Evolutionary conservation across 805 yeast species (phyloP).

Genomic region (Ogataea pignaliae): DNA sequence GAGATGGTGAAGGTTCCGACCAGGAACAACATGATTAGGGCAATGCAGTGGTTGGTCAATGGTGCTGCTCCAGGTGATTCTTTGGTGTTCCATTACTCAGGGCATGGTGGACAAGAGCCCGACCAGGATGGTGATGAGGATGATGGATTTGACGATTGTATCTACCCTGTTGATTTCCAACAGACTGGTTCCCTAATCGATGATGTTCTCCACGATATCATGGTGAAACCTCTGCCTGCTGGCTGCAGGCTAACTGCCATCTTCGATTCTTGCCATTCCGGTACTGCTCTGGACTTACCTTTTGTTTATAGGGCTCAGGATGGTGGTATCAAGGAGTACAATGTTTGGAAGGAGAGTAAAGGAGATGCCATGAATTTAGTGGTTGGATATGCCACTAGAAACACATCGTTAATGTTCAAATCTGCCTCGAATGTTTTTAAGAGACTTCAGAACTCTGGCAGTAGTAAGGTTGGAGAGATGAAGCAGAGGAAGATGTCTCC

Average conservation of each 20-base stretch:
- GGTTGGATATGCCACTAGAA: constrained; percentile 56
- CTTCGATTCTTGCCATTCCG: constrained; percentile 85
- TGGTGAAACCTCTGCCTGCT: constrained; percentile 65
- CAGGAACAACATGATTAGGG: constrained; percentile 63
- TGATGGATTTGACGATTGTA: constrained; percentile 34
- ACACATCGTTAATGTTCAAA: constrained; percentile 38
- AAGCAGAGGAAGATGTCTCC: constrained; percentile 59
- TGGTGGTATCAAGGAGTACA: constrained; percentile 80
- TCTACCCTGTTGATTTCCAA: constrained; percentile 45
- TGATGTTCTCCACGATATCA: constrained; percentile 65
- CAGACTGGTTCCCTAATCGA: constrained; percentile 64
- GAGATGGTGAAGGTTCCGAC: constrained; percentile 53
- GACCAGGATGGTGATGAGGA: constrained; percentile 44
- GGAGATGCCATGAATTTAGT: constrained; percentile 58
- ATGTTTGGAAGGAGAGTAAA: constrained; percentile 71
- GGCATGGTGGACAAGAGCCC: constrained; percentile 76
- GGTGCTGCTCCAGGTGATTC: constrained; percentile 76
- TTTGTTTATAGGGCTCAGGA: constrained; percentile 70
- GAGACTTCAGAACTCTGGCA: constrained; percentile 29
- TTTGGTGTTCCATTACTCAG: constrained; percentile 77
- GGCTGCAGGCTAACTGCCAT: constrained; percentile 78
- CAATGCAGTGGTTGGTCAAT: constrained; percentile 76
- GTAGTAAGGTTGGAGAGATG: constrained; percentile 34
- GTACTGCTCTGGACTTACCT: constrained; percentile 77
- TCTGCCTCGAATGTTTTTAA: constrained; percentile 35